Conservation (phyloP, 495 filamentous ascomycete species). For the Xylona heveae region DNA sequence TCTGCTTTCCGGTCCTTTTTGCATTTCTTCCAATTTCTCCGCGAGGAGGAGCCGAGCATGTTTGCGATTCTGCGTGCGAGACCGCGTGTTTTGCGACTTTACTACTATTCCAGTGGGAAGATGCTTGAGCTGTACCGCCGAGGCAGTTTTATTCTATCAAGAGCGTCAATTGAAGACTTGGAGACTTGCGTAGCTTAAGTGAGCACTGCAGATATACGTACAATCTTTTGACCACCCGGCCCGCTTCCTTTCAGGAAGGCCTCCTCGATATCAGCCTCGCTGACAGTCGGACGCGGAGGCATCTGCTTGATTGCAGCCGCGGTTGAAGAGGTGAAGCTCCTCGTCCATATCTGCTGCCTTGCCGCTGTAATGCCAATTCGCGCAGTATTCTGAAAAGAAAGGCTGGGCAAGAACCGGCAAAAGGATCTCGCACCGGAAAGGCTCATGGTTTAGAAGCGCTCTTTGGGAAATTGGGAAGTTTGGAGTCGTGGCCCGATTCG, state of each 20-base stretch:
- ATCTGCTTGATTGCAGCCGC: conserved; percentile 35
- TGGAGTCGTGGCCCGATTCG: too few relatives aligned
- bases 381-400: too few relatives aligned
- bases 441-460: too few relatives aligned
- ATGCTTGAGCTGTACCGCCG: conserved; percentile 85
- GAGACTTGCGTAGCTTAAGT: background rate
- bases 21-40: conserved; percentile 47
- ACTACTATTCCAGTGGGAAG: conserved; percentile 72
- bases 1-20: conserved; percentile 37
- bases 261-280: conserved; percentile 60
- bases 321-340: too few relatives aligned
- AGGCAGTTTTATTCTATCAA: conserved; percentile 79
- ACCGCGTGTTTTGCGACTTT: conserved; percentile 82
- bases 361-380: too few relatives aligned
- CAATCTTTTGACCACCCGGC: conserved; percentile 91
- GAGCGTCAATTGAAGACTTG: too few relatives aligned
- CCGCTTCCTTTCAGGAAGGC: conserved; percentile 80
- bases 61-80: conserved; percentile 71
- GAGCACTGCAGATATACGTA: conserved; percentile 12
- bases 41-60: conserved; percentile 62
- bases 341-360: too few relatives aligned
- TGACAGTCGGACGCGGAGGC: conserved; percentile 52
- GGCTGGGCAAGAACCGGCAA: too few relatives aligned
- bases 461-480: too few relatives aligned
- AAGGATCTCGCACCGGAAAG: too few relatives aligned